These are phyloP conservation scores for Pseudogymnoascus sp. DNA, from an alignment of 2,329 filamentous ascomycete species.

Conservation along the genomic window DNA sequence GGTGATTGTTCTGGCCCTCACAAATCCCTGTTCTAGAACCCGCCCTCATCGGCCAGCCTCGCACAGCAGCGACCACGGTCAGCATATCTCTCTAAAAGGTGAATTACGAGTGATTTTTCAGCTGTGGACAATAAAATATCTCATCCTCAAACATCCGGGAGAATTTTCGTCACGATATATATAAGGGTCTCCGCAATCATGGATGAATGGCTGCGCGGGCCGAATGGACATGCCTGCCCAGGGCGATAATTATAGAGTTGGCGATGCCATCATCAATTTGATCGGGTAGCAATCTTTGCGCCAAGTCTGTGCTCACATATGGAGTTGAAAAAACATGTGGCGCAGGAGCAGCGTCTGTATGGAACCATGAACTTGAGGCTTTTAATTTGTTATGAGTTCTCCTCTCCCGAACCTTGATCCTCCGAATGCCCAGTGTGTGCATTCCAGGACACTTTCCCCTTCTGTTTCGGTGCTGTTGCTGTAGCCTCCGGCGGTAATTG, in stretches of 20 bases:
- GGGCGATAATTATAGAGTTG: conserved; percentile 3
- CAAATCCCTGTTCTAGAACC: conserved; percentile 1
- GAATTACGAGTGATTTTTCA: neutral
- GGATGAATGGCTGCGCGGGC: neutral
- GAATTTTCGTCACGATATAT: neutral
- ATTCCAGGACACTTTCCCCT: neutral
- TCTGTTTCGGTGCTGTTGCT: neutral
- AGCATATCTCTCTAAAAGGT: neutral
- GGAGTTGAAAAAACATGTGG: neutral
- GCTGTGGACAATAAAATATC: neutral
- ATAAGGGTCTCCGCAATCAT: conserved; percentile 1
- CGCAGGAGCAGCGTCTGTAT: neutral
- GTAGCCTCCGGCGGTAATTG: neutral
- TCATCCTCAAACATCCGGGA: neutral
- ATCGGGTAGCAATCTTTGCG: conserved; percentile 3
- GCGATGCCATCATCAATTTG: neutral
- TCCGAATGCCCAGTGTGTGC: neutral
- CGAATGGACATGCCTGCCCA: conserved; percentile 2
- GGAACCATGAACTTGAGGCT: neutral
- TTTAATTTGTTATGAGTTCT: neutral
- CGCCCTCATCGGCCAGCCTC: neutral
- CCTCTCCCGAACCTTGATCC: neutral
- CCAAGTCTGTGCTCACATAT: neutral
- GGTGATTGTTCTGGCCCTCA: neutral
- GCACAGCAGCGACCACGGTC: neutral